Base-by-base conservation (phyloP, 2,329 filamentous ascomycete species). In the Pseudocercospora fijiensis region DNA sequence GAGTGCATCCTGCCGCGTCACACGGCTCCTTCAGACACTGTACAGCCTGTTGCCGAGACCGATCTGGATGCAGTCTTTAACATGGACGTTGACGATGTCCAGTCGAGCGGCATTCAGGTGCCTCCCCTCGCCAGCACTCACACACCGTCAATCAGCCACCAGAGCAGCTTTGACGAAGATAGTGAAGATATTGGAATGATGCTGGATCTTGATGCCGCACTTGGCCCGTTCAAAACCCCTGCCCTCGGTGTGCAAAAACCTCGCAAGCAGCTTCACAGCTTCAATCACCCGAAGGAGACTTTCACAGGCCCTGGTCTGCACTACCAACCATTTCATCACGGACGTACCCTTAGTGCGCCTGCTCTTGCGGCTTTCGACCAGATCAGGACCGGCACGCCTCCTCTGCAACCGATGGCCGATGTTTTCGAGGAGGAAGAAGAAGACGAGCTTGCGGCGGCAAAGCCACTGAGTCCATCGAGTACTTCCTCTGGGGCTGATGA, bases 121-220 rank as follows among this genome's bases (percentile, higher is more conserved):
- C 53, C 57, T 26, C 20, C 59, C 7, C 47, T 61, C 11, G 51
- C 64, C 16, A 61, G 65, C 49, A 57, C 60, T n/a, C 47, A 60
- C 22, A 28, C 58, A 16, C 64, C 64, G 4, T 51, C 56, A 7
- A 33, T 63, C 18, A 59, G 47, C 56, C 52, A 65, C 37, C 59
- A 59, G 13, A 67, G 65, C 53, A 63, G 55, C 27, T 61, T 55
- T 27, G 60, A 62, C 10, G 58, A 24, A 51, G 57, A 62, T 37
- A 67, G 61, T 28, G 57, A 67, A n/a, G 91, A 96, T 64, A 76
- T 85, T 2, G 91, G 88, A 72, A 88, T 90, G 7, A 89, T 97
- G 76, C 96, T 99, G 67, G 95, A 99, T 76, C 81, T 99, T 47
- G 95, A 99, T 78, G 94, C 93, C 18, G 95, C 94, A 26, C 83